Evolutionary conservation across 1,284 basidiomycete genomes (phyloP).

Genomic region (Ustilago curta): DNA sequence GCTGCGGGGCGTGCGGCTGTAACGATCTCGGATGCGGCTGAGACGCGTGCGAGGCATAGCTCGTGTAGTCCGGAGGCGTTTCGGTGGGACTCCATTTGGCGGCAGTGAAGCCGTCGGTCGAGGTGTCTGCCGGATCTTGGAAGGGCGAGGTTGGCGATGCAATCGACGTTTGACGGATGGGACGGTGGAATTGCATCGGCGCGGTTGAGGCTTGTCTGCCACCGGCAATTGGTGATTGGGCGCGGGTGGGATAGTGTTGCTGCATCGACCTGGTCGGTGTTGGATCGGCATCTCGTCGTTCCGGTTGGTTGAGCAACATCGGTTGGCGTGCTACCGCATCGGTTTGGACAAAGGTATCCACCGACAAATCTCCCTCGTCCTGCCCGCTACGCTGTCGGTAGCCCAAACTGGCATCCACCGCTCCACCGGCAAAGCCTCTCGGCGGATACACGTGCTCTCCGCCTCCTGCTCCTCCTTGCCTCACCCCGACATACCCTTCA

Average conservation of each 20-base stretch:
- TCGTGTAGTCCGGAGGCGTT: slow-evolving; percentile 19
- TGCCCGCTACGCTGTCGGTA: neutral
- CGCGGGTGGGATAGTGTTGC: neutral
- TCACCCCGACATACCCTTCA: slow-evolving; percentile 16
- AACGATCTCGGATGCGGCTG: slow-evolving; percentile 15
- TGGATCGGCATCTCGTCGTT: neutral
- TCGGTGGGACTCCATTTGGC: slow-evolving; percentile 15
- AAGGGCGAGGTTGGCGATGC: slow-evolving; percentile 25
- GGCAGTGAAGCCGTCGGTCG: neutral
- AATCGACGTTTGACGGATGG: slow-evolving; percentile 13
- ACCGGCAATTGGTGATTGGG: neutral
- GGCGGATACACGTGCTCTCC: slow-evolving; percentile 25
- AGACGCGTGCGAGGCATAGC: neutral
- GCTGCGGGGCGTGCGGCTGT: neutral
- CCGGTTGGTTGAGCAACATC: neutral
- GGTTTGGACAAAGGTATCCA: slow-evolving; percentile 13
- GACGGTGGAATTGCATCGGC: slow-evolving; percentile 44
- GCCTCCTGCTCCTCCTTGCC: neutral
- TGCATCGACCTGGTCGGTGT: neutral
- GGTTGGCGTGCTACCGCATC: neutral
- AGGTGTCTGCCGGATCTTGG: slow-evolving; percentile 8
- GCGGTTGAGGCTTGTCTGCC: neutral
- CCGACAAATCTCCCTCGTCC: slow-evolving; percentile 13
- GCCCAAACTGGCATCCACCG: slow-evolving; percentile 9
- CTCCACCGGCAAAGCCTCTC: neutral